These are phyloP conservation scores for Cryptosporidium bovis DNA, from an alignment of 169 alveolate genomes.

Conservation along the genomic window DNA sequence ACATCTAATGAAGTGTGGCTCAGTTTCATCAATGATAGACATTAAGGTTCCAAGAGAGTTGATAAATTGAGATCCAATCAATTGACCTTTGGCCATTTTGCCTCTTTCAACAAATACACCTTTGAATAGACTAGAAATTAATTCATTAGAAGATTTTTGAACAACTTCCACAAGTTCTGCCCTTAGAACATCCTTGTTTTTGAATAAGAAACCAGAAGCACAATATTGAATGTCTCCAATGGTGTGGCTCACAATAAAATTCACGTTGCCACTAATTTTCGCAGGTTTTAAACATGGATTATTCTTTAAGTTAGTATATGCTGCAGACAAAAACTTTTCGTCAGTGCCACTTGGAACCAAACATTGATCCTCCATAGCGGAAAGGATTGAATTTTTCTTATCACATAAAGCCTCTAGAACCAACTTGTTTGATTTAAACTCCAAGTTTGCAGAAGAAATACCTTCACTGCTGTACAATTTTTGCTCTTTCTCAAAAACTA, in stretches of 20 bases:
- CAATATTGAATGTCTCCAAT: conserved; percentile 85
- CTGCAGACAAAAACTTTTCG: conserved; percentile 86
- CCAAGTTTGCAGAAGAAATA: conserved; percentile 84
- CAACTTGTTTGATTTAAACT: conserved; percentile 83
- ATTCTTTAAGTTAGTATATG: conserved; percentile 75
- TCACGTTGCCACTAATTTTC: conserved; percentile 86
- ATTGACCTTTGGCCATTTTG: conserved; percentile 90
- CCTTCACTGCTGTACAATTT: conserved; percentile 87
- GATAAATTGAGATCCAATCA: conserved; percentile 91
- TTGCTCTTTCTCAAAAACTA: conserved; percentile 93
- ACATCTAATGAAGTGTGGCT: conserved; percentile 91
- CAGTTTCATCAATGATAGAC: conserved; percentile 89
- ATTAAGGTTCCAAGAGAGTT: conserved; percentile 86
- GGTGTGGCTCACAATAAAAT: conserved; percentile 85
- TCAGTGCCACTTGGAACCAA: conserved; percentile 92
- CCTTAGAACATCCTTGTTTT: conserved; percentile 88
- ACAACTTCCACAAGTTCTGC: conserved; percentile 89
- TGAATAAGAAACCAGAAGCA: conserved; percentile 83
- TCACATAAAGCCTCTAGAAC: conserved; percentile 77
- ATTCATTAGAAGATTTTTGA: conserved; percentile 82
- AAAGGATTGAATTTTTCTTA: conserved; percentile 82
- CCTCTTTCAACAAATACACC: conserved; percentile 87
- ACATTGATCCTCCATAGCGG: conserved; percentile 90
- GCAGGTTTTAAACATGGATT: conserved; percentile 83
- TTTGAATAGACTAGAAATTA: conserved; percentile 84